Conservation (phyloP, 192 early-diverging fungal genomes). For the Cladochytrium replicatum region DNA sequence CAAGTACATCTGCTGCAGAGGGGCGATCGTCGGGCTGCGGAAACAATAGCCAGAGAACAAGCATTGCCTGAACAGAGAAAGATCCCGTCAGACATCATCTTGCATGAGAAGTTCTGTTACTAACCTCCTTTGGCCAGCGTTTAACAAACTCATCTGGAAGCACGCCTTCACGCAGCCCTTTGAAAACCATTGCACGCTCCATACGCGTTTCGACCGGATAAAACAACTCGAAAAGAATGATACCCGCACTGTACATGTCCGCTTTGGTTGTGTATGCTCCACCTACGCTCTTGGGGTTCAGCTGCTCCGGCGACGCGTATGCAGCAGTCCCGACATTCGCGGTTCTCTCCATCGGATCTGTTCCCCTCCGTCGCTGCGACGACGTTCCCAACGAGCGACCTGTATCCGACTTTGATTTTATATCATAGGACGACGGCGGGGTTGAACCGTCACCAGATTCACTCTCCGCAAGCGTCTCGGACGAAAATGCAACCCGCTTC, state of each 20-base stretch:
- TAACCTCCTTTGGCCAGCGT: conserved; percentile 59
- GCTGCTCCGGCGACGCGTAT: conserved; percentile 81
- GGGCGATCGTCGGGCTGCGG: conserved; percentile 62
- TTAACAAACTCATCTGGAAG: conserved; percentile 60
- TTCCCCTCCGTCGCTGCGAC: no score
- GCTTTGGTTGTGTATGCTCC: conserved; percentile 30
- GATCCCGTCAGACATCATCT: background rate
- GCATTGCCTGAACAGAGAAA: conserved; percentile 43
- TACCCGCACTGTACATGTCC: conserved; percentile 93
- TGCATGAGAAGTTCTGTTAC: conserved; percentile 3
- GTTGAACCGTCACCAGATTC: no score
- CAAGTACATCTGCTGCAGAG: conserved; percentile 55
- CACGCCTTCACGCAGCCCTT: conserved; percentile 52
- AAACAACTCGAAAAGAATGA: conserved; percentile 92
- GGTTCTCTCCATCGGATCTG: conserved; percentile 35
- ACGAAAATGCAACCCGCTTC: no score
- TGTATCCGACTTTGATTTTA: no score
- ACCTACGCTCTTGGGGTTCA: conserved; percentile 28
- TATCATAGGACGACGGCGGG: no score
- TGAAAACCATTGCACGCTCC: conserved; percentile 71
- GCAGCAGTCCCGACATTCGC: conserved; percentile 66
- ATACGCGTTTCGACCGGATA: conserved; percentile 80
- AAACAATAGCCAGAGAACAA: conserved; percentile 77
- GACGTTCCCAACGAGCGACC: no score
- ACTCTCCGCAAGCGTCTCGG: no score